These are phyloP conservation scores for Didymella lethalis DNA, from an alignment of 2,329 filamentous ascomycete genomes.

Conservation along the genomic window DNA sequence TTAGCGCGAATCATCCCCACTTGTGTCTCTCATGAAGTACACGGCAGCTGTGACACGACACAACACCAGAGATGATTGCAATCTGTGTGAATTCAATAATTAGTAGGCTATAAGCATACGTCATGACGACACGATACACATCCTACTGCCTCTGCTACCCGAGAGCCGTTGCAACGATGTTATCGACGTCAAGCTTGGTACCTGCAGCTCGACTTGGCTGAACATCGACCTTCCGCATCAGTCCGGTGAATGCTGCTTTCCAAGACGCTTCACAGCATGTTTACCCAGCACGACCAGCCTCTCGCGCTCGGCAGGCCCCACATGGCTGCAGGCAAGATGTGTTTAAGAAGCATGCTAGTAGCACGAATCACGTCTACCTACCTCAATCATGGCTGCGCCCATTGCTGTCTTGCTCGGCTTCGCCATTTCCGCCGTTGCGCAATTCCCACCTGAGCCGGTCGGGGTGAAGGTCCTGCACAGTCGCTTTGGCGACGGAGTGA, in stretches of 20 bases:
- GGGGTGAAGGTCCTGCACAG: conserved; percentile 27
- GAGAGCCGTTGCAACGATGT: neutral
- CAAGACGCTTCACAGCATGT: conserved; percentile 9
- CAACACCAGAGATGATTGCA: neutral
- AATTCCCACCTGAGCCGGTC: conserved; percentile 24
- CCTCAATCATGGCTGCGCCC: conserved; percentile 1
- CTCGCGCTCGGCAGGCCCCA: neutral
- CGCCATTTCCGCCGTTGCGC: conserved; percentile 20
- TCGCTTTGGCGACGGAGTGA: conserved; percentile 35
- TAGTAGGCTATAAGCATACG: neutral
- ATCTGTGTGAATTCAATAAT: too few relatives aligned
- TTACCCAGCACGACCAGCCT: conserved; percentile 15
- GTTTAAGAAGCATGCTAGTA: conserved; percentile 5
- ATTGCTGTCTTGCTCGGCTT: conserved; percentile 9
- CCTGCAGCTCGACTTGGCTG: conserved; percentile 11
- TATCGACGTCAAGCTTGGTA: neutral
- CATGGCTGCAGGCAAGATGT: neutral
- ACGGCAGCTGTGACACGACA: neutral
- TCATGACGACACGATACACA: neutral
- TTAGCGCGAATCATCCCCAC: neutral
- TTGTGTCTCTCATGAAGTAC: neutral
- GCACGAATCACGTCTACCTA: neutral
- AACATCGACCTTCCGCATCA: conserved; percentile 14
- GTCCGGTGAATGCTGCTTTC: neutral
- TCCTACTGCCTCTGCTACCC: neutral